Base-by-base conservation (phyloP, 202 grass and related monocot species). In the Miscanthus sacchariflorus region DNA sequence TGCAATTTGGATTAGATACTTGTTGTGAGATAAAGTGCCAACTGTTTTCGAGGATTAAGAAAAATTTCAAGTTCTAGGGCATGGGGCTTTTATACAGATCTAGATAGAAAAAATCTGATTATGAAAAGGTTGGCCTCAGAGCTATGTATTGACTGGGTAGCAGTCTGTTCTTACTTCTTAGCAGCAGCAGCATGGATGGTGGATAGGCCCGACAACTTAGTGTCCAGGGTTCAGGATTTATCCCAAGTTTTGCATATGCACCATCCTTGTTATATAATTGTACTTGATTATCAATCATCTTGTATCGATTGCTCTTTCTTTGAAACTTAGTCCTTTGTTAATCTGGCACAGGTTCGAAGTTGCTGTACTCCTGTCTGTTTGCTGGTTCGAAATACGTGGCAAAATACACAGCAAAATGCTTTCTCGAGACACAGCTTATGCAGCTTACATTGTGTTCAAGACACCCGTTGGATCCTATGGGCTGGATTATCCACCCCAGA, bases 381-480 rank as follows among this genome's bases (percentile, higher is more conserved):
- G 85, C 21, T 87, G 78, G 86, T 40, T 94, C 24, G 88, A 94
- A 36, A 90, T 91, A 24, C 69, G 43, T 19, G 76, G 30, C 77
- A 85, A 84, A 21, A 90, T 92, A 5, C 30, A 61, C 8, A 81
- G 68, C 74, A 88, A 39, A 13, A 61, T 81, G 73, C 85, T 93
- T 9, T 45, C 87, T 11, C 76, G 21, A 2, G 74, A 82, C 50
- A 84, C 91, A 25, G 40, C 74, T 7, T 94, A 79, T 40, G 28
- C 28, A 30, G 28, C 28, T 30, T 30, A 30, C 76, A 52, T 94
- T 21, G 76, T 97, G 48, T 96, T 89, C 81, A 96, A 89, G 81
- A 24, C 78, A 8, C n/a, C 61, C 12, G 77, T 84, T 38, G 7
- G 3, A 17, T 38, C 56, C 33, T 65, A 6, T 4, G 85, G 90